A percentile compares a stretch with the other conserved stretches of the same genome.
Conservation (phyloP, 129 eudicot species). For the Flaveria trinervia region DNA sequence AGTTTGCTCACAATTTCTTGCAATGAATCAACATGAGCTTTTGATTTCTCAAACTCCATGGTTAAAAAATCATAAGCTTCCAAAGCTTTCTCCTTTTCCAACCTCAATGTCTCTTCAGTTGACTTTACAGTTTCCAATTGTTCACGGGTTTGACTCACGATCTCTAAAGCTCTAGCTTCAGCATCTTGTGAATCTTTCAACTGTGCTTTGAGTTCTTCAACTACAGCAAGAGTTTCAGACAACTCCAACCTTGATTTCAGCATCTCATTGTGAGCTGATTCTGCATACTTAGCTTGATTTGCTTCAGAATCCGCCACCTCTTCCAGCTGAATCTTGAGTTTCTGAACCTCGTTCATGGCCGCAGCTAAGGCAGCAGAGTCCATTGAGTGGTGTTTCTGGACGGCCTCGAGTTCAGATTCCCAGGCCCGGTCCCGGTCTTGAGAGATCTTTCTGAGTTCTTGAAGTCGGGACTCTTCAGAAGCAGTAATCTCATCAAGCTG, state of each 20-base stretch:
- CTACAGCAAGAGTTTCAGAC: conserved; percentile 53
- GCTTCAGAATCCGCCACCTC: conserved; percentile 72
- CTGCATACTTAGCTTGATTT: conserved; percentile 60
- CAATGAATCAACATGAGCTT: conserved; percentile 45
- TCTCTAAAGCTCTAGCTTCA: conserved; percentile 58
- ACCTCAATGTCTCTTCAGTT: conserved; percentile 51
- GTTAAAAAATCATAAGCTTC: conserved; percentile 63
- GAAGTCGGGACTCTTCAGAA: conserved; percentile 75
- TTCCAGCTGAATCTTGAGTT: conserved; percentile 68
- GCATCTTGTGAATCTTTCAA: conserved; percentile 68
- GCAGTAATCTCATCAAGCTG: conserved; percentile 76
- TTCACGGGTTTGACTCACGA: conserved; percentile 44
- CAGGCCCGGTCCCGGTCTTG: conserved; percentile 91
- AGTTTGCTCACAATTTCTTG: conserved; percentile 62
- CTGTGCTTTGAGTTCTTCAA: conserved; percentile 61
- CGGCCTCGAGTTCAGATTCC: conserved; percentile 94
- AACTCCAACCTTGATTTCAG: conserved; percentile 57
- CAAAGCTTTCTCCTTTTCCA: conserved; percentile 49
- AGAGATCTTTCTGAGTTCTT: conserved; percentile 81
- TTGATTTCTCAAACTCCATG: conserved; percentile 58
- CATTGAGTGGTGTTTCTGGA: conserved; percentile 83
- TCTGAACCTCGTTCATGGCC: conserved; percentile 69
- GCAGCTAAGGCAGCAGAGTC: conserved; percentile 84
- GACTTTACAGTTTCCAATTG: conserved; percentile 51
- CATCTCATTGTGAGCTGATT: conserved; percentile 68